These are phyloP conservation scores for Shiraia bambusicola DNA, from an alignment of 2,329 filamentous ascomycete species.

Conservation along the genomic window DNA sequence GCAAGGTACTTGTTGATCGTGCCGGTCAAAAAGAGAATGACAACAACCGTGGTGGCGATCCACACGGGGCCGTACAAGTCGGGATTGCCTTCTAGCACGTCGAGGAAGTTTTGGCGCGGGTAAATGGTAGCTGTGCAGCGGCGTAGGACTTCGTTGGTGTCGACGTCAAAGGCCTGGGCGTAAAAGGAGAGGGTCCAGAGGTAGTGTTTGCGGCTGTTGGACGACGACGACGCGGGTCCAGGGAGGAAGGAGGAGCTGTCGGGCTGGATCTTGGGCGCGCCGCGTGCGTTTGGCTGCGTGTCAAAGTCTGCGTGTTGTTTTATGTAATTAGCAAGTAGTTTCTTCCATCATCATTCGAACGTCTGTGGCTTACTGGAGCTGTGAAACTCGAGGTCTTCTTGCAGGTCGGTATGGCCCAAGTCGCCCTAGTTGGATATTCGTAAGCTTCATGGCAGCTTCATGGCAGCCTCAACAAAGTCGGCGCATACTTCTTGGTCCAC, in stretches of 20 bases:
- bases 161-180: conserved; percentile 97
- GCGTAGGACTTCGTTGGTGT: conserved; percentile 83
- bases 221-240: conserved; percentile 25
- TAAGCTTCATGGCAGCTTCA: conserved; percentile 14
- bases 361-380: conserved; percentile 63
- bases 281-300: conserved; percentile 54
- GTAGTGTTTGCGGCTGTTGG: conserved; percentile 66
- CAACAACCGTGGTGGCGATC: conserved; percentile 96
- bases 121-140: conserved; percentile 88
- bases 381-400: conserved; percentile 99
- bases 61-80: conserved; percentile 97
- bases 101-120: conserved; percentile 91
- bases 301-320: conserved; percentile 62
- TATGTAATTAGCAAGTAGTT: neutral
- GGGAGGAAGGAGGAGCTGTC: conserved; percentile 46
- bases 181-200: conserved; percentile 95
- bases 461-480: neutral
- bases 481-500: conserved; percentile 83
- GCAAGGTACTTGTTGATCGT: conserved; percentile 91
- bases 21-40: conserved; percentile 92
- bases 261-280: conserved; percentile 48
- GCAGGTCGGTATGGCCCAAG: conserved; percentile 94
- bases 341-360: no score
- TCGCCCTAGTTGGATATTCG: conserved; percentile 72
- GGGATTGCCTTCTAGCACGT: conserved; percentile 93